Percentiles rank a stretch among this genome's conserved stretches.
These are phyloP conservation scores for Phytopythium helicoides DNA, from an alignment of 352 stramenopile genomes.

Conservation along the genomic window DNA sequence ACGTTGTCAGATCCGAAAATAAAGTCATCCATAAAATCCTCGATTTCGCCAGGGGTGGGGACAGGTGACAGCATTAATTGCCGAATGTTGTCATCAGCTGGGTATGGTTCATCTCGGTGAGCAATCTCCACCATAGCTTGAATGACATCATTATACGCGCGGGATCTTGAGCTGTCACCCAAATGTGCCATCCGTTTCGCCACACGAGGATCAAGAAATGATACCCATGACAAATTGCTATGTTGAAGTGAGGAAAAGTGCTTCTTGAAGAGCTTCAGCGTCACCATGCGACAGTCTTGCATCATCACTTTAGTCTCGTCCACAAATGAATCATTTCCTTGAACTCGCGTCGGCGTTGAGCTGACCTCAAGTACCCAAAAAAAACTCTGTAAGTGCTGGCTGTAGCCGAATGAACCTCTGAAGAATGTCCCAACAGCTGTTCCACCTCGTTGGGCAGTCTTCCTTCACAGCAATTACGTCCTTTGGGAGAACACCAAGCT, in stretches of 20 bases:
- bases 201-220: neutral
- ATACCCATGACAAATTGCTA: constrained; percentile 6
- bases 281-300: constrained; percentile 8
- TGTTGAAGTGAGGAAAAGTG: constrained; percentile 1
- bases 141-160: neutral
- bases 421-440: constrained; percentile 13
- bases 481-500: neutral
- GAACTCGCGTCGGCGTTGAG: constrained; percentile 1
- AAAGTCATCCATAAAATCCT: neutral
- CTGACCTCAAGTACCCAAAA: constrained; percentile 3
- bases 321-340: constrained; percentile 1
- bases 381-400: neutral
- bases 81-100: neutral
- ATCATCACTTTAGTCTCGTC: constrained; percentile 11
- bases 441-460: constrained; percentile 7
- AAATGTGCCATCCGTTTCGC: neutral
- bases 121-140: neutral
- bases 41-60: no score
- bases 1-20: neutral
- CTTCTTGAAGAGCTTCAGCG: constrained; percentile 4
- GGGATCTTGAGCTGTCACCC: neutral
- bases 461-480: neutral
- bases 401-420: constrained; percentile 7
- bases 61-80: neutral
- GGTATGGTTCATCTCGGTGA: neutral